Base-by-base conservation (phyloP, 2,329 filamentous ascomycete species). In the Fusarium napiforme region DNA sequence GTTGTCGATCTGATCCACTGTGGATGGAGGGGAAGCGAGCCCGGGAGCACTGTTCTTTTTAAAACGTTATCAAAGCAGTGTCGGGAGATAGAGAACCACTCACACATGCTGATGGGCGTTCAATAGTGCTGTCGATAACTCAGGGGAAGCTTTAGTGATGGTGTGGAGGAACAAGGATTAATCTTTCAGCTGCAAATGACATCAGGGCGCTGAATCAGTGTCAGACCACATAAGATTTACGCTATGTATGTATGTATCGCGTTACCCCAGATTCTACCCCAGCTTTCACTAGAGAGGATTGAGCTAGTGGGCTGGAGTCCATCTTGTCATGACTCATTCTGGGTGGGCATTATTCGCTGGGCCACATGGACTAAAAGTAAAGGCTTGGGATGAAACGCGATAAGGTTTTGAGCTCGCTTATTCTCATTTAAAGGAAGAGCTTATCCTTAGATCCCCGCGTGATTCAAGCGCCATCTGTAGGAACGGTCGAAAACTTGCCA, bases 201-300 rank as follows among this genome's bases (percentile, higher is more conserved):
- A 28, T 30, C 6, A 30, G 4, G 12, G 21, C 11, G 7, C 9
- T 14, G 47, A 18, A 9, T 32, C 8, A 34, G 7, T 50, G 16
- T 23, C 32, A 52, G 16, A 6, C 16, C 32, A 36, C 11, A 23
- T 36, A 26, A 26, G 11, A 10, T 36, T 36, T 4, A 2, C 11
- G 8, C 32, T 36, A 36, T 9, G 16, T 0, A 3, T 26, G 4
- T 10, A 23, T 26, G 4, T 10, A 23, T 15, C n/a, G 11, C 4
- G 16, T 23, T 52, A 52, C 49, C 49, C 49, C 49, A 19, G 49
- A 21, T 26, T 36, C 5, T 26, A 26, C 49, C n/a, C 30, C 16
- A 52, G 49, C 49, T 26, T 52, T 5, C 11, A 26, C n/a, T 5
- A 26, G 30, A 2, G 4, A 26, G n/a, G 2, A 26, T 34, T 7